Percentiles rank a stretch among this genome's conserved stretches.
These are phyloP conservation scores for Monotropa hypopitys DNA, from an alignment of 179 eudicot species.

Conservation along the genomic window DNA sequence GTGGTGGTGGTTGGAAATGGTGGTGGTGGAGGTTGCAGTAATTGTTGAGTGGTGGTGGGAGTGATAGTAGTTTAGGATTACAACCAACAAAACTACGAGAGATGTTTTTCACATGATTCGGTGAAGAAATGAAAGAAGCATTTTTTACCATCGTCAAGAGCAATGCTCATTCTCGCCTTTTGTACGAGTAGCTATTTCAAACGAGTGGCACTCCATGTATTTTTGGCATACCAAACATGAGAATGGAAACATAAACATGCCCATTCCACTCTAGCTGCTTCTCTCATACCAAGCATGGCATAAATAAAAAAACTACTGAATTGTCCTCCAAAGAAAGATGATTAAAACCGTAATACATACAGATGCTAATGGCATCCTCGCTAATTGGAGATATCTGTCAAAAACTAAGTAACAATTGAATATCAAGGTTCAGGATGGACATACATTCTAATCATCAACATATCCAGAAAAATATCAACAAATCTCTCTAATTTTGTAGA, in stretches of 20 bases:
- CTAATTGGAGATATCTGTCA: neutral
- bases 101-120: neutral
- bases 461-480: neutral
- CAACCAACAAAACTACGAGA: neutral
- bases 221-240: neutral
- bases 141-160: neutral
- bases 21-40: neutral
- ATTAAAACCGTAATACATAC: neutral
- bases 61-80: neutral
- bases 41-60: neutral
- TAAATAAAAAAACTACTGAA: neutral
- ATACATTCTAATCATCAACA: neutral
- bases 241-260: neutral
- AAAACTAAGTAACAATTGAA: neutral
- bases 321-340: neutral
- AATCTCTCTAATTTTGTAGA: neutral
- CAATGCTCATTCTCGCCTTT: neutral
- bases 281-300: neutral
- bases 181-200: neutral
- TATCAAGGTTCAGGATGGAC: neutral
- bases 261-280: neutral
- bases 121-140: neutral
- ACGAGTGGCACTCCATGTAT: neutral
- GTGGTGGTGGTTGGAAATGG: neutral
- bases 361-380: neutral